A percentile compares a stretch with the other conserved stretches of the same genome.
Conservation (phyloP, 495 filamentous ascomycete species). For the Barbatosphaeria neglecta region DNA sequence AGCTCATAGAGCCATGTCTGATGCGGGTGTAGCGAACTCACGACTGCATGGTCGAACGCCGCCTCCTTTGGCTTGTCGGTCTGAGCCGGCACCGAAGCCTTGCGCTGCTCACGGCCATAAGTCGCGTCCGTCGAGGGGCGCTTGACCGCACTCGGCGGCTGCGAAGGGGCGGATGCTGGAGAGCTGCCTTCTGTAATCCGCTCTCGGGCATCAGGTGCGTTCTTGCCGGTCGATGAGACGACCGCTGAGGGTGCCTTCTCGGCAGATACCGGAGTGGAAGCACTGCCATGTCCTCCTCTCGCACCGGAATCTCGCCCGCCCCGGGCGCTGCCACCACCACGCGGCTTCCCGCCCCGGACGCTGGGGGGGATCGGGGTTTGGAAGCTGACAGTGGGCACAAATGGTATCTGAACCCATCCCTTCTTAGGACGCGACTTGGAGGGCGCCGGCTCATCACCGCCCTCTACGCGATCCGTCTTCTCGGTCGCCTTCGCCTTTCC, state of each 20-base stretch:
- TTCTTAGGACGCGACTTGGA: constrained; percentile 51
- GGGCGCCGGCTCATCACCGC: constrained; percentile 48
- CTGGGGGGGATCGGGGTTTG: constrained; percentile 65
- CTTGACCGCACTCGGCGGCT: constrained; percentile 24
- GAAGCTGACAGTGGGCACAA: constrained; percentile 70
- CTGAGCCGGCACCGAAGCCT: constrained; percentile 15
- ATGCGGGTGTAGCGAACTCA: constrained; percentile 10
- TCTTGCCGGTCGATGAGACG: constrained; percentile 8
- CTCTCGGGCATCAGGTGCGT: constrained; percentile 3
- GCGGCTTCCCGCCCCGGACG: constrained; percentile 47
- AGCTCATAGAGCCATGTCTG: neutral
- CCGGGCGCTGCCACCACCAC: constrained; percentile 42
- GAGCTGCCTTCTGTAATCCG: constrained; percentile 14
- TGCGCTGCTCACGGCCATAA: constrained; percentile 30
- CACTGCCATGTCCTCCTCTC: constrained; percentile 8
- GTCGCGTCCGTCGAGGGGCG: constrained; percentile 34
- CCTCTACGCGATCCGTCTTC: constrained; percentile 47
- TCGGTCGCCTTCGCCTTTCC: constrained; percentile 33
- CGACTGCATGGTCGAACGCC: constrained; percentile 8
- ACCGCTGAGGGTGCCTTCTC: constrained; percentile 1
- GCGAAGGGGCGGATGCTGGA: constrained; percentile 8
- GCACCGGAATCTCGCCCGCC: constrained; percentile 33
- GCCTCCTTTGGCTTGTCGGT: constrained; percentile 25
- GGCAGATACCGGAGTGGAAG: neutral
- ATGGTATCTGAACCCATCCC: constrained; percentile 61